These are phyloP conservation scores for Oryza glumipatula DNA, from an alignment of 176 grass and related monocot genomes.

Conservation along the genomic window DNA sequence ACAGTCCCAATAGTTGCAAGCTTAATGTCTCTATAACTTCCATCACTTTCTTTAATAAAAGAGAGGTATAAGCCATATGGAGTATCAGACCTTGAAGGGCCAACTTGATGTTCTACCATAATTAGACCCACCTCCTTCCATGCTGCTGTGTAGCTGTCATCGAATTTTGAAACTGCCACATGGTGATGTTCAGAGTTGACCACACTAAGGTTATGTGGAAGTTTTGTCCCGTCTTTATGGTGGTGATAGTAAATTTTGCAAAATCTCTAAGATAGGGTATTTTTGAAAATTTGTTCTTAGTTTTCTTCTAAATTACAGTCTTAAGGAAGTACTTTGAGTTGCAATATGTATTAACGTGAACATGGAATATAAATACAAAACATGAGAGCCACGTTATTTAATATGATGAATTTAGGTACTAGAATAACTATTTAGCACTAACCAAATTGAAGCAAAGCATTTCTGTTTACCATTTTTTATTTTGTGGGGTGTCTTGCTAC, in stretches of 20 bases:
- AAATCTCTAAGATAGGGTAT: background rate
- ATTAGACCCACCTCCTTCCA: background rate
- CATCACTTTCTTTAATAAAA: slow-evolving; percentile 5
- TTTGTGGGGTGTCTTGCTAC: slow-evolving; percentile 8
- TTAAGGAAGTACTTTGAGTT: background rate
- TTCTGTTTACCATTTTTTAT: slow-evolving; percentile 8
- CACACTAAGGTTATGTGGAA: background rate
- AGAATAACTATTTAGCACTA: slow-evolving; percentile 13
- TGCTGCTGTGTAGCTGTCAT: slow-evolving; percentile 7
- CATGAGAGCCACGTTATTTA: background rate
- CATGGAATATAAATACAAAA: background rate
- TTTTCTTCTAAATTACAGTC: background rate
- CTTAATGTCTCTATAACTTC: background rate
- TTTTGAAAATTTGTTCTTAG: background rate
- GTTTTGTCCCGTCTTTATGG: background rate
- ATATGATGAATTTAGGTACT: slow-evolving; percentile 1
- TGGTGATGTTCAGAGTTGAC: background rate
- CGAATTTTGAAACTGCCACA: background rate
- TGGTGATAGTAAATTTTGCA: background rate
- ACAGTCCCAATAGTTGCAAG: background rate
- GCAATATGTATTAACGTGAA: background rate
- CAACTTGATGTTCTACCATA: background rate
- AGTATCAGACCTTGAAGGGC: background rate
- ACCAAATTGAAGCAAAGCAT: slow-evolving; percentile 14
- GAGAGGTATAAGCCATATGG: background rate